Evolutionary conservation across 2,329 filamentous ascomycete genomes (phyloP), one percentile per base, ranked within the genome.

Genomic region (Thelonectria discophora): DNA sequence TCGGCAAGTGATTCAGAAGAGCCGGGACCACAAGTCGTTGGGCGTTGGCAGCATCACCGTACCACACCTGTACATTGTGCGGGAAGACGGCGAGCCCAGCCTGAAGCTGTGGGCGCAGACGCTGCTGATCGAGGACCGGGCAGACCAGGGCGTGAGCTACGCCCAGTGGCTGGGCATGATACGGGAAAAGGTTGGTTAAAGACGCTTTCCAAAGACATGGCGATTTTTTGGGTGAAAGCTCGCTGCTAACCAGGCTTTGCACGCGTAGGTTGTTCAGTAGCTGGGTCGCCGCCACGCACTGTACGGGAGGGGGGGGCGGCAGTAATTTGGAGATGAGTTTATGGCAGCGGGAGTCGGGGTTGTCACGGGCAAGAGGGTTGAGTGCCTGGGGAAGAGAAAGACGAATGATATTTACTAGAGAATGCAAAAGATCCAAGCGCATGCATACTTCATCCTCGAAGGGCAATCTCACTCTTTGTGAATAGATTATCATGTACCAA

Each of bases 41-140:
- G 93, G 94, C 2, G 94, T 95, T 15, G 95, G 95, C 65, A 97
- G 93, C 77, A 97, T 98, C 67, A 87, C 90, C n/a, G 88, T 96
- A 64, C 95, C 95, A 50, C 92, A 97, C 73, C 82, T 99, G 58
- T 99, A 98, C 76, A 85, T 98, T 70, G 91, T 98, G 64, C 89
- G 94, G 71, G 94, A 98, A 78, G 95, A 98, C 73, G 95, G 95
- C 54, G 95, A 99, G 80, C 95, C 95, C 32, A 94, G 92, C 72
- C 81, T 99, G 76, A 94, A 96, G 79, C 82, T 98, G 65, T 99
- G 95, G 95, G 95, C 95, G 46, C 94, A 97, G 83, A 97, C 95
- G 45, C 83, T 98, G 78, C 81, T 99, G 72, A 90, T 99, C 48
- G 95, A 99, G 79, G 95, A 99, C 79, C 85, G 94, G 68, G 93